Evolutionary conservation across 2,329 filamentous ascomycete species (phyloP).

Genomic region (Pseudocercospora pini-densiflorae): DNA sequence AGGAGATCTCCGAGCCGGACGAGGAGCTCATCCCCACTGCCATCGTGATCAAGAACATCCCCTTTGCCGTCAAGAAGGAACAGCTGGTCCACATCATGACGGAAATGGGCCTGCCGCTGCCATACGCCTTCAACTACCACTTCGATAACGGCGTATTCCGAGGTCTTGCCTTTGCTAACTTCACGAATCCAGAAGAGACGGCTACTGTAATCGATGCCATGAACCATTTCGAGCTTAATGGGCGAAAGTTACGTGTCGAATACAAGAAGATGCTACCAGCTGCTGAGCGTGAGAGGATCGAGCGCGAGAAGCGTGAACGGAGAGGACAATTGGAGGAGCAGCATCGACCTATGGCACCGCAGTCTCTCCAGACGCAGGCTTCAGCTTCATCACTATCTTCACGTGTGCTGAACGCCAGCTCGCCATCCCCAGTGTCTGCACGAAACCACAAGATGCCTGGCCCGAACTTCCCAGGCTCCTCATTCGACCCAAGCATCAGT

Average conservation of each 20-base stretch:
- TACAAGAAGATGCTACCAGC: slow-evolving; percentile 99
- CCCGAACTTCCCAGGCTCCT: slow-evolving; percentile 36
- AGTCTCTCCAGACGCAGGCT: slow-evolving; percentile 78
- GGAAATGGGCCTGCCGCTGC: slow-evolving; percentile 87
- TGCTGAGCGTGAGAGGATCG: slow-evolving; percentile 92
- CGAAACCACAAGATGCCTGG: slow-evolving; percentile 50
- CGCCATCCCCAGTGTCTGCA: slow-evolving; percentile 70
- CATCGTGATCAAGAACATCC: slow-evolving; percentile 99
- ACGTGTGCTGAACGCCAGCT: slow-evolving; percentile 57
- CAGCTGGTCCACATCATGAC: slow-evolving; percentile 92
- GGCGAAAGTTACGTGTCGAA: slow-evolving; percentile 91
- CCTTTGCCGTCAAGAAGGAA: slow-evolving; percentile 97
- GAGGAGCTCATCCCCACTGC: slow-evolving; percentile 97
- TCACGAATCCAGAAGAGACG: slow-evolving; percentile 93
- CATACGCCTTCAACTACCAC: slow-evolving; percentile 99
- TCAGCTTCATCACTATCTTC: slow-evolving; percentile 81
- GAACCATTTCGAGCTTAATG: slow-evolving; percentile 95
- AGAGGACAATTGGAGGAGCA: slow-evolving; percentile 97
- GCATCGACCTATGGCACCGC: slow-evolving; percentile 71
- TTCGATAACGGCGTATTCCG: slow-evolving; percentile 98
- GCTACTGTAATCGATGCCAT: slow-evolving; percentile 88
- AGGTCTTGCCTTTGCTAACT: slow-evolving; percentile 96
- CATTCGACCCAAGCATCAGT: slow-evolving; percentile 27
- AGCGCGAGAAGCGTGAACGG: slow-evolving; percentile 94
- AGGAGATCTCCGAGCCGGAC: slow-evolving; percentile 58